phyloP scores from a whole-genome alignment of 73 alveolate species.

The Paramecium sexaurelia region DNA sequence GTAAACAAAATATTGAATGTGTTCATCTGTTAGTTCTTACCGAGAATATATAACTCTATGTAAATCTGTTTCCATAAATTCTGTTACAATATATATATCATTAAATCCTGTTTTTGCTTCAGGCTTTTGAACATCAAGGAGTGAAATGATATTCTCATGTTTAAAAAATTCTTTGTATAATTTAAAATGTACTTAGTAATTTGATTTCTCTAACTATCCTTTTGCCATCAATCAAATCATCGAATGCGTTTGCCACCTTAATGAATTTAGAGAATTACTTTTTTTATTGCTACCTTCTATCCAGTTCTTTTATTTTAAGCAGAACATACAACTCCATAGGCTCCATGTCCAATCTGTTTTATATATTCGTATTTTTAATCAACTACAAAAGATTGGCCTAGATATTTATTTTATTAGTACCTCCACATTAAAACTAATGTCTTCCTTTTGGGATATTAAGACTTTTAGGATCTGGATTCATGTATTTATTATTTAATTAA shows the following conservation, averaged over 20 bases:
- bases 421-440: conserved; percentile 55
- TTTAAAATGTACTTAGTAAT: conserved; percentile 62
- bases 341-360: conserved; percentile 89
- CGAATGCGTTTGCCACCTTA: conserved; percentile 87
- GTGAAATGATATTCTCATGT: conserved; percentile 83
- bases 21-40: conserved; percentile 90
- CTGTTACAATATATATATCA: conserved; percentile 91
- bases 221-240: conserved; percentile 89
- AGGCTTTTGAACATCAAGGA: conserved; percentile 86
- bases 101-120: conserved; percentile 87
- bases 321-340: conserved; percentile 93
- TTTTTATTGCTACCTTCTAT: conserved; percentile 94
- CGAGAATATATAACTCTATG: conserved; percentile 90
- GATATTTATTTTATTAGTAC: background rate
- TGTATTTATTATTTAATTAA: background rate
- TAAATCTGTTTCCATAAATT: conserved; percentile 94
- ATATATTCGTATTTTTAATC: conserved; percentile 84
- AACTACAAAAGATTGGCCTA: conserved; percentile 79
- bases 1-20: conserved; percentile 87
- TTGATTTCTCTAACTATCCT: conserved; percentile 88
- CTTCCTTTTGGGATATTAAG: background rate
- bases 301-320: conserved; percentile 86
- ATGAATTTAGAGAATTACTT: conserved; percentile 58
- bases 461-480: conserved; percentile 43
- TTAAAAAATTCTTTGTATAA: conserved; percentile 75